A percentile compares a stretch with the other conserved stretches of the same genome.
These are phyloP conservation scores for Aquanectria penicillioides DNA, from an alignment of 2,329 filamentous ascomycete species.

Conservation along the genomic window DNA sequence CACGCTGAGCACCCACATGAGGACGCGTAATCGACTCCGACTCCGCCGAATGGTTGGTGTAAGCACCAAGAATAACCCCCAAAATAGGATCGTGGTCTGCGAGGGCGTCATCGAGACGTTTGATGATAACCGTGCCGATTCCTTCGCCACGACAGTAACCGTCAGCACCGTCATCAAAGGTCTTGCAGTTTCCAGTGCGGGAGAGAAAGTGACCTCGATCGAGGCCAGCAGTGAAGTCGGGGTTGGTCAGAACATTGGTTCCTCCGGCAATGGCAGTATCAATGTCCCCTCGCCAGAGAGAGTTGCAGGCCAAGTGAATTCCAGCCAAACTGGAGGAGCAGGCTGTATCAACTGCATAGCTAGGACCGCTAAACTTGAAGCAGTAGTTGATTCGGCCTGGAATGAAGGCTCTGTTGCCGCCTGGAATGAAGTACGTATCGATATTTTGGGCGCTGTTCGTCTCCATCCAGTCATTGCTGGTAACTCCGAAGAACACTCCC, in stretches of 20 bases:
- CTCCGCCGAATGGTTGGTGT: slow-evolving; percentile 78
- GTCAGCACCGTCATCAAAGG: slow-evolving; percentile 66
- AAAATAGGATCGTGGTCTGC: slow-evolving; percentile 73
- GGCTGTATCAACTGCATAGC: slow-evolving; percentile 79
- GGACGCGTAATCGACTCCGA: slow-evolving; percentile 78
- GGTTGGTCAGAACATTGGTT: slow-evolving; percentile 73
- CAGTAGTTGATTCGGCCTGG: slow-evolving; percentile 78
- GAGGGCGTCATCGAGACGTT: slow-evolving; percentile 56
- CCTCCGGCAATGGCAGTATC: slow-evolving; percentile 86
- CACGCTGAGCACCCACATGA: slow-evolving; percentile 69
- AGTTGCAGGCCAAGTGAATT: slow-evolving; percentile 75
- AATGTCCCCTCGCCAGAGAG: slow-evolving; percentile 76
- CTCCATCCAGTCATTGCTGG: slow-evolving; percentile 83
- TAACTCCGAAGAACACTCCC: slow-evolving; percentile 80
- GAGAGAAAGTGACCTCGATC: slow-evolving; percentile 74
- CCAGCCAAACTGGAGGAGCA: slow-evolving; percentile 80
- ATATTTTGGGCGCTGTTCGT: slow-evolving; percentile 77
- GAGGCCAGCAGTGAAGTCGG: slow-evolving; percentile 72
- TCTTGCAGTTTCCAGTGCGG: slow-evolving; percentile 53
- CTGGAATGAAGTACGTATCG: slow-evolving; percentile 64
- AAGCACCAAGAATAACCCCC: slow-evolving; percentile 69
- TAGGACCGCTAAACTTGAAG: slow-evolving; percentile 80
- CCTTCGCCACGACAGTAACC: slow-evolving; percentile 66
- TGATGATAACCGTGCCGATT: slow-evolving; percentile 58
- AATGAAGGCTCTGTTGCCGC: slow-evolving; percentile 56